Base-by-base conservation (phyloP, 192 early-diverging fungal species). In the Coemansia sp. region DNA sequence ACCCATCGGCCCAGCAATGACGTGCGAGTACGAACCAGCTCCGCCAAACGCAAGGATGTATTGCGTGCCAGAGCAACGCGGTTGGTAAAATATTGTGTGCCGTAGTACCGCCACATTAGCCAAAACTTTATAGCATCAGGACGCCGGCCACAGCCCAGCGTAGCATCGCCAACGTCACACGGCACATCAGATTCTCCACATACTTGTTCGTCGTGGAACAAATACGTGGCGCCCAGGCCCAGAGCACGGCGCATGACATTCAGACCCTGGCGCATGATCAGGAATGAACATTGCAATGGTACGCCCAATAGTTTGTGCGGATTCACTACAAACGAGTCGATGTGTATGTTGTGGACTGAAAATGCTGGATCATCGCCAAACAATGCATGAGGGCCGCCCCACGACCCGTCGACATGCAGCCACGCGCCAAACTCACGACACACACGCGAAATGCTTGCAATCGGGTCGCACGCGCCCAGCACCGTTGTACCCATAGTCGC, bases 401-500 rank as follows among this genome's bases (percentile, higher is more conserved):
- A 94, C 29, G 87, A 88, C 9, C 85, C 92, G 57, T 94, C 92
- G 10, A 91, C 78, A 58, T 94, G 91, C 39, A 92, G 66, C 88
- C 91, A 91, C 55, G 88, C 76, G 19, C 76, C 75, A 61, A 83
- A 86, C 29, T 84, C 82, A 59, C 74, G 77, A 27, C 89, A 86
- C 48, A 90, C 76, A 18, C 43, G 65, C 0, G 82, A 83, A 35
- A 90, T 88, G 18, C 63, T 78, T 2, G 65, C 67, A 22, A 93
- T 73, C 6, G 88, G 88, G 61, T 94, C 92, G 69, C 90, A 93
- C 0, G 92, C 86, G 13, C 90, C 88, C 60, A 94, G 70, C 14
- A 94, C 91, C 3, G 91, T 94, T 3, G 92, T 94, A 37, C 92
- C 92, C 41, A 89, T 85, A 0, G 92, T 94, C 9, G 87, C 88